A percentile compares a stretch with the other conserved stretches of the same genome.
Conservation (phyloP, 2,329 filamentous ascomycete species). For the Sporothrix mexicana region DNA sequence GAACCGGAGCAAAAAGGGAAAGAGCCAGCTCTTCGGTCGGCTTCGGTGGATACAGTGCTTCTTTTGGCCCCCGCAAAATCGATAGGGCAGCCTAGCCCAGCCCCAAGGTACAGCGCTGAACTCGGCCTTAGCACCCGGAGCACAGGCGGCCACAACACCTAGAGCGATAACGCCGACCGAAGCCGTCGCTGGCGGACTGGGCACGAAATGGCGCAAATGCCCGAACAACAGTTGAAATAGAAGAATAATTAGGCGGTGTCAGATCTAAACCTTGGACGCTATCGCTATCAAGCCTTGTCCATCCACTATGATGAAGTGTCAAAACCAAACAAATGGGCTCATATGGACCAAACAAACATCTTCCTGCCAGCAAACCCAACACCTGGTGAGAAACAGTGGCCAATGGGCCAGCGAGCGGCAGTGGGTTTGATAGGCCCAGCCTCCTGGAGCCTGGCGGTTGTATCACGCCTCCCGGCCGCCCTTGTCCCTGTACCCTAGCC, state of each 20-base stretch:
- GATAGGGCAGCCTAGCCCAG: background rate
- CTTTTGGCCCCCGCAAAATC: conserved; percentile 13
- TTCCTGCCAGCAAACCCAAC: background rate
- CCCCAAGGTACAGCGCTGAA: background rate
- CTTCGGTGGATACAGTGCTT: conserved; percentile 16
- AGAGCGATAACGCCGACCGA: conserved; percentile 30
- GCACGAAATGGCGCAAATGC: conserved; percentile 6
- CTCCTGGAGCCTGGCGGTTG: conserved; percentile 17
- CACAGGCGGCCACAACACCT: conserved; percentile 17
- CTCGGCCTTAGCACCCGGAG: conserved; percentile 18
- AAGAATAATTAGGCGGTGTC: no score
- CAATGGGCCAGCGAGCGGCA: background rate
- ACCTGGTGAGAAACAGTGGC: background rate
- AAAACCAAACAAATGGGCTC: background rate
- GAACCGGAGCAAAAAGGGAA: background rate
- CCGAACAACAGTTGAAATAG: background rate
- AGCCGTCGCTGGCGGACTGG: background rate
- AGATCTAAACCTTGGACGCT: background rate
- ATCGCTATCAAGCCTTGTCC: background rate
- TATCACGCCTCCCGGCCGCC: conserved; percentile 4
- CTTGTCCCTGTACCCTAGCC: background rate
- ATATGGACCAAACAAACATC: background rate
- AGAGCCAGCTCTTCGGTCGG: background rate
- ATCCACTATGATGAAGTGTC: background rate
- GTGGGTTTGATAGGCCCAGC: background rate